Evolutionary conservation across 345 rosid genomes (phyloP).

Genomic region (Zanthoxylum bungeanum): DNA sequence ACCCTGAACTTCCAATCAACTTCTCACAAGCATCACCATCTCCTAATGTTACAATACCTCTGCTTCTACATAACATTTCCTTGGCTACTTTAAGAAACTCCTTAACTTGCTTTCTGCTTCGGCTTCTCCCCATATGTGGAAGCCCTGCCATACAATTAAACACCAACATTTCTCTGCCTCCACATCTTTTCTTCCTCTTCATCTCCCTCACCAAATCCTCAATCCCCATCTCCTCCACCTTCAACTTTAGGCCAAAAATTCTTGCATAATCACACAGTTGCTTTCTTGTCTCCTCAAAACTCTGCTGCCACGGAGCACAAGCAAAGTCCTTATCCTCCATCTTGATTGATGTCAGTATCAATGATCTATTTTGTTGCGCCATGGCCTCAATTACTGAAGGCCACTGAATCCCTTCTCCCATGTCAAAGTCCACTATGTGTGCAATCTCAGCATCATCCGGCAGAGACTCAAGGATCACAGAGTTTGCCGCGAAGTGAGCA

Average conservation of each 20-base stretch:
- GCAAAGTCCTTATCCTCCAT: conserved; percentile 8
- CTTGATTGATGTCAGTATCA: conserved; percentile 21
- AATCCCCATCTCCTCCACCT: conserved; percentile 19
- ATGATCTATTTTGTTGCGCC: conserved; percentile 3
- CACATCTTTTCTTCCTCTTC: conserved; percentile 9
- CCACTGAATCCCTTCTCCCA: conserved; percentile 35
- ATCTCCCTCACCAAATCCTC: conserved; percentile 14
- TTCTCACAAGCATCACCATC: conserved; percentile 26
- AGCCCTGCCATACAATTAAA: conserved; percentile 28
- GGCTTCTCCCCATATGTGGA: conserved; percentile 26
- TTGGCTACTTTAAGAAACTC: conserved; percentile 20
- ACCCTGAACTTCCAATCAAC: not conserved
- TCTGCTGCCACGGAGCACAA: not conserved
- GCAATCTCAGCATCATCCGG: conserved; percentile 12
- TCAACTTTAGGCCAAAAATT: conserved; percentile 11
- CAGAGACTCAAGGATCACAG: conserved; percentile 19
- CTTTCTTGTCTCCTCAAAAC: conserved; percentile 24
- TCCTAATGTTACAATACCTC: conserved; percentile 22
- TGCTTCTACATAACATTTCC: conserved; percentile 1
- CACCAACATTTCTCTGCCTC: conserved; percentile 15
- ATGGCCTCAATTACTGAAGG: conserved; percentile 23
- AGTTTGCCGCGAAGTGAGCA: conserved; percentile 26
- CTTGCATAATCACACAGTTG: conserved; percentile 8
- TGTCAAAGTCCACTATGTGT: conserved; percentile 28
- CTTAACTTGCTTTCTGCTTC: conserved; percentile 17